A percentile compares a stretch with the other conserved stretches of the same genome.
Evolutionary conservation across 768 basidiomycete genomes (phyloP).

Genomic region (Infundibulicybe gibba): DNA sequence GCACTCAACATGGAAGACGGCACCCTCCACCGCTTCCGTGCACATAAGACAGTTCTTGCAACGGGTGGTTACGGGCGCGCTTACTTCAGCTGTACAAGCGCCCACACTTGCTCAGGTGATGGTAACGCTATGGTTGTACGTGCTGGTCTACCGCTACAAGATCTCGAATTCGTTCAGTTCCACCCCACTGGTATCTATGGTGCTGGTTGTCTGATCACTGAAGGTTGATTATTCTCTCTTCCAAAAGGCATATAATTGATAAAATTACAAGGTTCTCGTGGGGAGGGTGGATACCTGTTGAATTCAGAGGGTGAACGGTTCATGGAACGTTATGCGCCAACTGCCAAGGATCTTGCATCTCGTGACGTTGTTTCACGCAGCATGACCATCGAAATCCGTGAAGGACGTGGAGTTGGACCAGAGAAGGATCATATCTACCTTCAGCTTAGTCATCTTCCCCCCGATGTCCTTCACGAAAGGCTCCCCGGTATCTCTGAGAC

Average conservation of each 20-base stretch:
- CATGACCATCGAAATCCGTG: conserved; percentile 98
- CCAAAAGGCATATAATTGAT: neutral
- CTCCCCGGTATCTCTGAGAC: conserved; percentile 99
- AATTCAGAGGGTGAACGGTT: conserved; percentile 99
- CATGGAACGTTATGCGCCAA: conserved; percentile 99
- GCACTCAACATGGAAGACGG: conserved; percentile 99
- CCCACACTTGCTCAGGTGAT: conserved; percentile 98
- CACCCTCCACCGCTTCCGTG: conserved; percentile 95
- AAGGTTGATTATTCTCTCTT: conserved; percentile 52
- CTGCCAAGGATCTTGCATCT: conserved; percentile 98
- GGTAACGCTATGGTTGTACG: conserved; percentile 98
- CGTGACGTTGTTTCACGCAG: conserved; percentile 99
- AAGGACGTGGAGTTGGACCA: conserved; percentile 97
- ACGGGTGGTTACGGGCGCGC: conserved; percentile 98
- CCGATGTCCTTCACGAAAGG: conserved; percentile 93
- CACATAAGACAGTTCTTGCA: conserved; percentile 97
- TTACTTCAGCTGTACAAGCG: conserved; percentile 98
- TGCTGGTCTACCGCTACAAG: conserved; percentile 95
- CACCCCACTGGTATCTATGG: conserved; percentile 99
- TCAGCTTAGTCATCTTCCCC: conserved; percentile 95
- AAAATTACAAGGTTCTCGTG: conserved; percentile 78
- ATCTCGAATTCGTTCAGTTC: conserved; percentile 99
- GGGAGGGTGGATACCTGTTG: conserved; percentile 97
- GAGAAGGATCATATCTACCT: conserved; percentile 97
- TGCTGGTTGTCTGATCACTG: conserved; percentile 97